phyloP scores from a whole-genome alignment of 2,329 filamentous ascomycete species.

The Fusarium neocosmosporiellum region DNA sequence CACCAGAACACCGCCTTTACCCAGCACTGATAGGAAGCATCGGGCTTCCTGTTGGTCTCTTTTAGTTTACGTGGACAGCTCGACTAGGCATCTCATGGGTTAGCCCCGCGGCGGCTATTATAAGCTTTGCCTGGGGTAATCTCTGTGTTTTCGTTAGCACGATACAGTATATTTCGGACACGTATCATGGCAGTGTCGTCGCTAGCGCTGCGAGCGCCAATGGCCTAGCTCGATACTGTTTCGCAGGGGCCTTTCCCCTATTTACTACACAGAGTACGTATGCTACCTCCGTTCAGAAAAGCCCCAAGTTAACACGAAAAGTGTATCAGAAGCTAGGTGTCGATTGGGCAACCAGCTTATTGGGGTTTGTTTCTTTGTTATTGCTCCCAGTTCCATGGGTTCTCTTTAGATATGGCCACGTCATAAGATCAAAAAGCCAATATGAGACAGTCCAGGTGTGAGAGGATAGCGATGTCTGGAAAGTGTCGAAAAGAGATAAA shows the following conservation, averaged over 20 bases:
- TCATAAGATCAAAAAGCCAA: neutral
- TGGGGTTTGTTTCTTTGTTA: neutral
- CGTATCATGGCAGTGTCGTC: conserved; percentile 64
- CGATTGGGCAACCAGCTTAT: neutral
- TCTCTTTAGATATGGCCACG: neutral
- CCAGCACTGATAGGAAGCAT: conserved; percentile 68
- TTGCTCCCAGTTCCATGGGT: neutral
- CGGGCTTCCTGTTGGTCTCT: conserved; percentile 63
- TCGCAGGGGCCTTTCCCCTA: conserved; percentile 69
- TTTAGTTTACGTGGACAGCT: conserved; percentile 71
- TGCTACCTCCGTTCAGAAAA: neutral
- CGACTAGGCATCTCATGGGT: conserved; percentile 59
- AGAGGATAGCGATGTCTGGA: neutral
- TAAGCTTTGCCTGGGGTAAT: conserved; percentile 70
- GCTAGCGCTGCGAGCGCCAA: conserved; percentile 71
- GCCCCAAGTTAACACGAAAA: neutral
- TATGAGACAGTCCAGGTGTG: neutral
- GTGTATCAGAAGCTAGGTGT: neutral
- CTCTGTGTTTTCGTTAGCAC: conserved; percentile 67
- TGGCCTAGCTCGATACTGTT: conserved; percentile 64
- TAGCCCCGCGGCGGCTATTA: conserved; percentile 61
- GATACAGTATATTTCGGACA: conserved; percentile 65
- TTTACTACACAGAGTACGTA: conserved; percentile 68
- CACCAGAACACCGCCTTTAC: conserved; percentile 68
- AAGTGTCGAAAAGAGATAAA: neutral